Base-by-base conservation (phyloP, 495 filamentous ascomycete genomes). In the Sordaria brevicollis region DNA sequence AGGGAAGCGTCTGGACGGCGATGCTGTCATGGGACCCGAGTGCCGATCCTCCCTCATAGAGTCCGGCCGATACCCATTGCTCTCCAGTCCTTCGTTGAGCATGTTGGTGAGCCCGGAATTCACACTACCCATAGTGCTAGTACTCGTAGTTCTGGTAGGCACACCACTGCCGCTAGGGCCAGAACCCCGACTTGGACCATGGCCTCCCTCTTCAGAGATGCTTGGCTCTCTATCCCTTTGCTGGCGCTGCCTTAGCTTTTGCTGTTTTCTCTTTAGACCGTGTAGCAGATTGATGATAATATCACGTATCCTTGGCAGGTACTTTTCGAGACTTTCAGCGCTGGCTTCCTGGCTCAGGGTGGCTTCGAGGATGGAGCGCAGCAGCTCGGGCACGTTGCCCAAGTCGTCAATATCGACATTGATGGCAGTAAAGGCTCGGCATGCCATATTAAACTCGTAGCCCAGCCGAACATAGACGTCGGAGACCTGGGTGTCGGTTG, bases 381-480 rank as follows among this genome's bases (percentile, higher is more conserved):
- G 79, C 66, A 93, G 83, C 77, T 99, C 95, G 3, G 95, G 95
- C 7, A 99, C 95, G 75, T 96, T 96, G 65, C 95, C 95, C 17
- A 99, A 86, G 79, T 99, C 95, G 5, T 88, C 85, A 5, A 93
- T 97, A 71, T 98, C 96, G 66, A 99, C 94, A 37, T 94, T 94
- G 75, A 99, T 98, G 41, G 93, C 92, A 76, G 90, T 92, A 79
- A 99, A 99, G 65, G 95, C 93, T 41, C 95, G 90, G 79, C 93
- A 97, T 8, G 95, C 95, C 81, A 98, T 91, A 79, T 99, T 99
- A 84, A 99, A 99, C 79, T 99, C 95, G 78, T 98, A 99, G 15
- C 96, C 95, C 68, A 99, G 82, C 35, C 96, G 89, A 54, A 99
- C 95, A 77, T 99, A 99, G 72, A 99, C 95, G 79, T 99, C 95